Evolutionary conservation across 305 asterid species (phyloP).

Genomic region (Solanum hybrid): DNA sequence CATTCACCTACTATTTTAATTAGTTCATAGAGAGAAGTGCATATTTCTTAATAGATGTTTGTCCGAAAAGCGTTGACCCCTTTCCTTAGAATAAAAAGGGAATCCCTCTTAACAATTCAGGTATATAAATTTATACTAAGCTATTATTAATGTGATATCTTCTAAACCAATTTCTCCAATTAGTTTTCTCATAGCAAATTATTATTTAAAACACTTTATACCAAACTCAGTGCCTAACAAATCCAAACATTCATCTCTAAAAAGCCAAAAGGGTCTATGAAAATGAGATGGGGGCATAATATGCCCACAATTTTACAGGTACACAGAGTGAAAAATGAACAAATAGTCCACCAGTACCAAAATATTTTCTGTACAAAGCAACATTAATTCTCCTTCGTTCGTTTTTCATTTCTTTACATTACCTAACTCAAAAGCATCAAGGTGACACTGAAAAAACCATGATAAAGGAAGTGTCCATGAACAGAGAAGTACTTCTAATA

Average conservation of each 20-base stretch:
- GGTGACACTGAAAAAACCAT: not conserved
- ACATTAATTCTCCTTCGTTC: not conserved
- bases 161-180: not conserved
- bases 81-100: not conserved
- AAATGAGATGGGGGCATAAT: not conserved
- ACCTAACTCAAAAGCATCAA: not conserved
- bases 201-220: not conserved
- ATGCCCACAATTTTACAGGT: not conserved
- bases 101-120: not conserved
- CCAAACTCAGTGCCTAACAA: not conserved
- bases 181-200: not conserved
- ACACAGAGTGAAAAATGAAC: not conserved
- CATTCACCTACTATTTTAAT: not conserved
- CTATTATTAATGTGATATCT: not conserved
- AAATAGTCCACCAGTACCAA: not conserved
- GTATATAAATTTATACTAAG: not conserved
- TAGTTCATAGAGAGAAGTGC: not conserved
- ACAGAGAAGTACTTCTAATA: not conserved
- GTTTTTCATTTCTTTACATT: not conserved
- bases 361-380: not conserved
- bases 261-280: not conserved
- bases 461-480: not conserved
- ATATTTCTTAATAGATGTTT: not conserved
- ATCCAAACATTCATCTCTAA: not conserved
- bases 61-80: not conserved